phyloP scores from a whole-genome alignment of 2,329 filamentous ascomycete species.

The Zalaria obscura region DNA sequence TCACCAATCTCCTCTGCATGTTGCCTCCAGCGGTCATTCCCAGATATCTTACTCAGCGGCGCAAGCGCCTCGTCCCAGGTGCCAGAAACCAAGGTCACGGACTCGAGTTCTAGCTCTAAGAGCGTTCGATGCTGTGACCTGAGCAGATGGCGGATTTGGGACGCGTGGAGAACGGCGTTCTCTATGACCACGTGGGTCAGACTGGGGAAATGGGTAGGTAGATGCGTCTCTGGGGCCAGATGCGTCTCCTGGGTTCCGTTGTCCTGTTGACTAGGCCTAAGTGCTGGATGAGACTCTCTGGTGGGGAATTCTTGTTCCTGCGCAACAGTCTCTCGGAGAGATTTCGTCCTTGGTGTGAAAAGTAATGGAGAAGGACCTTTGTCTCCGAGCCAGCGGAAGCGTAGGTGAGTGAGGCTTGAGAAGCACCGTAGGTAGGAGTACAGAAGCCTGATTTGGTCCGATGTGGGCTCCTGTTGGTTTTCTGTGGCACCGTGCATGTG shows the following conservation, averaged over 20 bases:
- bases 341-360: background rate
- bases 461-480: constrained; percentile 53
- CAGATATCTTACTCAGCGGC: constrained; percentile 36
- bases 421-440: constrained; percentile 68
- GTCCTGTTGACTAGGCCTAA: background rate
- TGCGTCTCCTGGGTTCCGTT: background rate
- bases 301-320: background rate
- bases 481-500: constrained; percentile 37
- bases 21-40: background rate
- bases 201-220: constrained; percentile 49
- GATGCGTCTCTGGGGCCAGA: too few species aligned
- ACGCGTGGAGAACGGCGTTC: constrained; percentile 57
- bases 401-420: constrained; percentile 51
- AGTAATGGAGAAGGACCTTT: constrained; percentile 1
- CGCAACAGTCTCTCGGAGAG: background rate
- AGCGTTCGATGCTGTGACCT: constrained; percentile 52
- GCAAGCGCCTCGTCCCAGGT: constrained; percentile 75
- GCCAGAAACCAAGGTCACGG: constrained; percentile 55
- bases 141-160: constrained; percentile 58
- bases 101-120: constrained; percentile 67
- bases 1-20: constrained; percentile 2
- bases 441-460: constrained; percentile 51
- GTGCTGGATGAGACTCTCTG: constrained; percentile 1
- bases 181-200: constrained; percentile 56
- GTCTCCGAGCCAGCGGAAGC: constrained; percentile 51